Percentiles rank a stretch among this genome's conserved stretches.
phyloP scores from a whole-genome alignment of 352 stramenopile species.

The Blastocystis sp. region DNA sequence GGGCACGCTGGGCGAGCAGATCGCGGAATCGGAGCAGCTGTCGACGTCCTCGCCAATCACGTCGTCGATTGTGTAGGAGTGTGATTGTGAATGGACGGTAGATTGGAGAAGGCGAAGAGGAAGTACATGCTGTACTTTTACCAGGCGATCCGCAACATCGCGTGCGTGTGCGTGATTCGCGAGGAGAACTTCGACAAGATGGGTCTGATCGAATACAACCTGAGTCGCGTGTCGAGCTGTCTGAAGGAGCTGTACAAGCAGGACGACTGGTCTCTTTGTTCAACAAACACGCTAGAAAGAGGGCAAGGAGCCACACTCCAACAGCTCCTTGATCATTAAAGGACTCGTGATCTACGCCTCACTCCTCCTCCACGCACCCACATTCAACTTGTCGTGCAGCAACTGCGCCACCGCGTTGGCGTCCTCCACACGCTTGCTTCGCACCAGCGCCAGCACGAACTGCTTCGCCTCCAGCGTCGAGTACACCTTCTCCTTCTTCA shows the following conservation, averaged over 20 bases:
- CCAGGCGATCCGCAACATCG: constrained; percentile 61
- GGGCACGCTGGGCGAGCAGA: neutral
- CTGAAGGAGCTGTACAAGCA: constrained; percentile 45
- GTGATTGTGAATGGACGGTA: neutral
- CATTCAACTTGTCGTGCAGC: neutral
- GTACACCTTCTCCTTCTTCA: neutral
- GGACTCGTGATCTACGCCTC: constrained; percentile 4
- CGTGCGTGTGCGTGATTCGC: constrained; percentile 59
- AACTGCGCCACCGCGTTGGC: neutral
- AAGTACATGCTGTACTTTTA: constrained; percentile 67
- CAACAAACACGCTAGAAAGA: neutral
- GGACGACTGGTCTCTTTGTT: constrained; percentile 58
- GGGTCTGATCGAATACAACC: constrained; percentile 63
- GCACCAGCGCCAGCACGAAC: constrained; percentile 13
- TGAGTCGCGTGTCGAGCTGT: constrained; percentile 39
- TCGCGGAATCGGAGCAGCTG: neutral
- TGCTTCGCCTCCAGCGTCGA: constrained; percentile 37
- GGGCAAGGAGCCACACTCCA: neutral
- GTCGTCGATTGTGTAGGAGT: constrained; percentile 44
- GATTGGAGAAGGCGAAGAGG: constrained; percentile 58
- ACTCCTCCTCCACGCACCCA: neutral
- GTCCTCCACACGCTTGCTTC: neutral
- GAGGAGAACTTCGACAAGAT: constrained; percentile 67
- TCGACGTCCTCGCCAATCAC: neutral
- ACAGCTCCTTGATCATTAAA: constrained; percentile 5